Base-by-base conservation (phyloP, 2,329 filamentous ascomycete species). In the Botrytis tulipae region DNA sequence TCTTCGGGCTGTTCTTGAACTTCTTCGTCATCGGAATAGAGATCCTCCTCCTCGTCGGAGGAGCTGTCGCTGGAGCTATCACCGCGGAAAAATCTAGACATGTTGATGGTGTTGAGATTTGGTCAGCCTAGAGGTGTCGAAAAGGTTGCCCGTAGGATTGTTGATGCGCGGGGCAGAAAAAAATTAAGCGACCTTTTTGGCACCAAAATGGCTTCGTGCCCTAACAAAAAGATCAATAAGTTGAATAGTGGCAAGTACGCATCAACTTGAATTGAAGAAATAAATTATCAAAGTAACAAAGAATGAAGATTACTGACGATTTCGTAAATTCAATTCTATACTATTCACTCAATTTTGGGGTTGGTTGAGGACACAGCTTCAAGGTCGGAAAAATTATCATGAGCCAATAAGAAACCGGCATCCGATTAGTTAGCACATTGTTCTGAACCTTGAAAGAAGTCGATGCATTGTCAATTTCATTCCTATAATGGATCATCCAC, bases 1-100 rank as follows among this genome's bases (percentile, higher is more conserved):
- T 81, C 79, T 46, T 79, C 80, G 40, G 78, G 78, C 77, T 90
- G 82, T 77, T 85, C 82, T 78, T 87, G 85, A 81, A 91, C 88
- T 83, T 93, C 92, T 59, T 73, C 71, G 83, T 91, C 91, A 80
- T 92, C 91, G 79, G 88, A 90, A 90, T 97, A 97, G 85, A 97
- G 91, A 85, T 95, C 92, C 86, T 98, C 95, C 87, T 98, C 95
- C 80, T 98, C 95, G 81, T 88, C 90, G 77, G 94, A 97, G 88
- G 93, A 94, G 86, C 90, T 95, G 85, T 98, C 95, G 87, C 90
- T 93, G 82, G 95, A 97, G 90, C 95, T 98, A 85, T 97, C 95
- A 83, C 93, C 93, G 84, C 94, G 93, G 89, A 98, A 98, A 86
- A 98, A 99, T 87, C 94, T 93, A 89, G 96, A 98, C 93, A 95